phyloP scores from a whole-genome alignment of 441 rosid species.

The Erodium texanum region DNA sequence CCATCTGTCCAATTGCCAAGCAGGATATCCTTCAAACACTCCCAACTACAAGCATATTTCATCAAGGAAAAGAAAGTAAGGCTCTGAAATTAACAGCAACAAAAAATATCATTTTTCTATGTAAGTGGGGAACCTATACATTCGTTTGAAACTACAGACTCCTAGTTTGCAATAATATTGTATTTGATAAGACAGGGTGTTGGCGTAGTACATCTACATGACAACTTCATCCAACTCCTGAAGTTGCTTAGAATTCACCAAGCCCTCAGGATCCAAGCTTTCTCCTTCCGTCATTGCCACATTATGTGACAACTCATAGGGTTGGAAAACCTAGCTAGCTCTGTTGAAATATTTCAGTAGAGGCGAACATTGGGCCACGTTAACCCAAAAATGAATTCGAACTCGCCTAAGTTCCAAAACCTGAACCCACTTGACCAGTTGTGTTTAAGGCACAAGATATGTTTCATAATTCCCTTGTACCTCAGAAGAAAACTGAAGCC shows the following conservation, averaged over 20 bases:
- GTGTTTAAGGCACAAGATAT: background rate
- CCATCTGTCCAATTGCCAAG: constrained; percentile 76
- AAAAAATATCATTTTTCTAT: background rate
- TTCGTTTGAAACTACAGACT: background rate
- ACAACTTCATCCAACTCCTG: background rate
- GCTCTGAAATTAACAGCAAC: background rate
- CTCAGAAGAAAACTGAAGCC: too few relatives aligned
- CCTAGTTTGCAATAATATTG: background rate
- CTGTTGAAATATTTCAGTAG: background rate
- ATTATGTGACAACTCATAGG: background rate
- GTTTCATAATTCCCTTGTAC: background rate
- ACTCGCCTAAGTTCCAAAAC: background rate
- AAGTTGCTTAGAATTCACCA: background rate
- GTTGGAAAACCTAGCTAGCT: background rate
- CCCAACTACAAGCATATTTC: constrained; percentile 57
- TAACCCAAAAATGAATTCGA: background rate
- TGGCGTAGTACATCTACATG: too few relatives aligned
- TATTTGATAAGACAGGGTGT: too few relatives aligned
- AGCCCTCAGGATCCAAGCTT: background rate
- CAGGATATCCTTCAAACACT: constrained; percentile 75
- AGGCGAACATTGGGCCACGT: background rate
- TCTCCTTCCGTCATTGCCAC: background rate
- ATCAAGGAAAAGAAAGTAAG: background rate
- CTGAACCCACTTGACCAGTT: background rate
- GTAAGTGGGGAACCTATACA: background rate